These are phyloP conservation scores for Sparassis latifolia DNA, from an alignment of 1,284 basidiomycete species.

Conservation along the genomic window DNA sequence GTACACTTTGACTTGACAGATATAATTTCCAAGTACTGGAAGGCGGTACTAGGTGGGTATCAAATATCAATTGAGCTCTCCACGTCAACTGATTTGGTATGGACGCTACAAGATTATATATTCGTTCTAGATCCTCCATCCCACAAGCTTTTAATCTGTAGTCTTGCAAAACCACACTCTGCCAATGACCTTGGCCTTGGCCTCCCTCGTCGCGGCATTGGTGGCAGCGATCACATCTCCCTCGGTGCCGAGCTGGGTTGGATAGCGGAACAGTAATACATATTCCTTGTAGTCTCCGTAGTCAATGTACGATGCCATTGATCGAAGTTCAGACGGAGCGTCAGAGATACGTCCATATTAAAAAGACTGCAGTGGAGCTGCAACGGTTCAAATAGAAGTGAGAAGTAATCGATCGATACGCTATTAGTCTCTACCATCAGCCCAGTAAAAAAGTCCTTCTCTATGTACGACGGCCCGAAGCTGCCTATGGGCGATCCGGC, in stretches of 20 bases:
- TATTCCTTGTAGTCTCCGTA: background rate
- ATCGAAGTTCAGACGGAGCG: too few species aligned
- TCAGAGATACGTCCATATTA: constrained; percentile 3
- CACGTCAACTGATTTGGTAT: background rate
- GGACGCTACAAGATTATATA: constrained; percentile 67
- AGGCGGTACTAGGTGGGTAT: constrained; percentile 64
- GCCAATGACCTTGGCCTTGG: constrained; percentile 66
- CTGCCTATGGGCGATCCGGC: too few species aligned
- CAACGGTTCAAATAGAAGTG: constrained; percentile 1
- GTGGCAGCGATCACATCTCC: constrained; percentile 85
- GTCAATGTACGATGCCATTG: too few species aligned
- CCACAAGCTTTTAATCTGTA: constrained; percentile 40
- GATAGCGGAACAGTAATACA: constrained; percentile 14
- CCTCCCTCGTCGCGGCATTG: constrained; percentile 73
- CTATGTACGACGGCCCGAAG: too few species aligned
- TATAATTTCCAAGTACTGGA: constrained; percentile 53
- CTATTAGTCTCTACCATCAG: background rate
- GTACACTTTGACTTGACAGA: background rate
- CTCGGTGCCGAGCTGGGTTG: constrained; percentile 52
- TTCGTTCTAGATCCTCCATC: constrained; percentile 53
- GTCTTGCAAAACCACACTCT: constrained; percentile 60
- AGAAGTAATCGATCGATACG: background rate
- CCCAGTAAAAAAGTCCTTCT: too few species aligned
- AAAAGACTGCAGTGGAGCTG: background rate
- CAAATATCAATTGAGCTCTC: background rate